Conservation (phyloP, 352 stramenopile genomes). For the Saprolegnia diclina region DNA sequence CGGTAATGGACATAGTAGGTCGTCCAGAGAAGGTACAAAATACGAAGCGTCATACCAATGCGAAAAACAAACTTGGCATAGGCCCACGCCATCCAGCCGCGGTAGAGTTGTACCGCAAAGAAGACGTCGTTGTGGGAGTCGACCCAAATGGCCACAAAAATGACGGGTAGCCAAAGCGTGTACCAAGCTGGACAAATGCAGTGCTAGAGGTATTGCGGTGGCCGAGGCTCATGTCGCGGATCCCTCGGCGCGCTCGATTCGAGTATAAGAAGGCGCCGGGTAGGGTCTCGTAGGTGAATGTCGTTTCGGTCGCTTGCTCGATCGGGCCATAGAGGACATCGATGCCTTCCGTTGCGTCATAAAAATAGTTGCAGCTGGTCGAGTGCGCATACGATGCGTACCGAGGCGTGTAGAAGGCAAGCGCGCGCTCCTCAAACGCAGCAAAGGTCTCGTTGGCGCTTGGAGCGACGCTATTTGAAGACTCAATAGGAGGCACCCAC, state of each 20-base stretch:
- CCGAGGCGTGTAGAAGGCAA: background rate
- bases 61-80: constrained; percentile 2
- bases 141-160: background rate
- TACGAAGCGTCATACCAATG: background rate
- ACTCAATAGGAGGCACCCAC: background rate
- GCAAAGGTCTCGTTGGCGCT: constrained; percentile 1
- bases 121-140: background rate
- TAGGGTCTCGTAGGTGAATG: background rate
- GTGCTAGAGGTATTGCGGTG: background rate
- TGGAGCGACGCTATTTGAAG: background rate
- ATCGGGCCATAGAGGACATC: background rate
- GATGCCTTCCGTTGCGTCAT: background rate
- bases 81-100: background rate
- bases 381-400: background rate
- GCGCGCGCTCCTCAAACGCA: background rate
- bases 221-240: background rate
- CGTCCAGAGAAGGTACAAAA: background rate
- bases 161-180: background rate
- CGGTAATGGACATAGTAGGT: background rate
- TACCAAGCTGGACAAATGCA: background rate
- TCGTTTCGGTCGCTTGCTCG: background rate
- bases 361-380: constrained; percentile 1
- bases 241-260: background rate
- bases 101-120: background rate
- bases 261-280: background rate